phyloP scores from a whole-genome alignment of 495 filamentous ascomycete species.

The Penicillium dipodomyicola region DNA sequence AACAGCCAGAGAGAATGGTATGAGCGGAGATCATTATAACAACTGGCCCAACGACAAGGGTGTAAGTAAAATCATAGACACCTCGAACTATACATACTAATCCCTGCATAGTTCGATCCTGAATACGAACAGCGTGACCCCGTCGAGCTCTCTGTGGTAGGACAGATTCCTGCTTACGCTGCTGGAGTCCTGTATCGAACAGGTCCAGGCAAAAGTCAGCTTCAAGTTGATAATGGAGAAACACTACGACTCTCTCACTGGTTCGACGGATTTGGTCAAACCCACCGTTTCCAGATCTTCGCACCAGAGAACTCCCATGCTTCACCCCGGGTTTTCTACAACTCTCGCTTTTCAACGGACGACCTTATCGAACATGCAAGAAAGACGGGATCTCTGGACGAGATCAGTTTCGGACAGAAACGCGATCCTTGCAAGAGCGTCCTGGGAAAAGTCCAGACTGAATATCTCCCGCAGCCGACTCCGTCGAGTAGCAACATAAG shows the following conservation, averaged over 20 bases:
- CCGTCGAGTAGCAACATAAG: constrained; percentile 51
- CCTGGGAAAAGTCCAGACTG: constrained; percentile 64
- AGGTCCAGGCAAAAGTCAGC: constrained; percentile 60
- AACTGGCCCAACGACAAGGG: constrained; percentile 31
- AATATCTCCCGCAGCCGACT: constrained; percentile 37
- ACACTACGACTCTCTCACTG: constrained; percentile 63
- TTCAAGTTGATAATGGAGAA: constrained; percentile 54
- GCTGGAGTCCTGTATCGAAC: constrained; percentile 69
- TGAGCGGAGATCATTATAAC: constrained; percentile 16
- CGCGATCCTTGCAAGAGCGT: constrained; percentile 65
- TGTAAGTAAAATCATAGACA: constrained; percentile 10
- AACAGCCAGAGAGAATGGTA: not conserved
- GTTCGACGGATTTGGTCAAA: constrained; percentile 79
- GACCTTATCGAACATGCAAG: constrained; percentile 52
- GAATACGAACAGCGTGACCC: constrained; percentile 47
- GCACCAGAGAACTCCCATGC: constrained; percentile 24
- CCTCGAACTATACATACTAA: constrained; percentile 5
- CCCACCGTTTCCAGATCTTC: constrained; percentile 67
- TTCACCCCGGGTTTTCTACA: constrained; percentile 58
- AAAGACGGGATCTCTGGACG: constrained; percentile 44
- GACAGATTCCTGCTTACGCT: constrained; percentile 51
- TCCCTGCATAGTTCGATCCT: constrained; percentile 46
- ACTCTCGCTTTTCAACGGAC: constrained; percentile 64
- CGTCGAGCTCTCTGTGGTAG: constrained; percentile 48
- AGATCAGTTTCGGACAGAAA: constrained; percentile 60